These are phyloP conservation scores for Nepenthes gracilis DNA, from an alignment of 148 eudicot species.

Conservation along the genomic window DNA sequence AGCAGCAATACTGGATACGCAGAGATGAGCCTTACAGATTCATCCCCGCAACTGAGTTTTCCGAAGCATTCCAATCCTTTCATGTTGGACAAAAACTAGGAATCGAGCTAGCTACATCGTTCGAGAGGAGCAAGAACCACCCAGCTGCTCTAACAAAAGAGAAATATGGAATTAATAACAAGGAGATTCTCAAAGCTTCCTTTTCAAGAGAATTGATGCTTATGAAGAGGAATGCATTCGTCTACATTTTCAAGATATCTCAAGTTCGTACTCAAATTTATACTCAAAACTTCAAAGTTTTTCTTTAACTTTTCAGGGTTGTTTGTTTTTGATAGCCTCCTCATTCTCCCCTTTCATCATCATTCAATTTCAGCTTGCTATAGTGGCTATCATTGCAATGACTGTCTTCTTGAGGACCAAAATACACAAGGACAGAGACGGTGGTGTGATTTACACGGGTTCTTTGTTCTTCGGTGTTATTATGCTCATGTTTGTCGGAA, in stretches of 20 bases:
- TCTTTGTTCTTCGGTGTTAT: conserved; percentile 45
- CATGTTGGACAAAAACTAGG: conserved; percentile 23
- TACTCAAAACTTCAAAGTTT: neutral
- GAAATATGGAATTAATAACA: conserved; percentile 47
- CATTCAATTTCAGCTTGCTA: conserved; percentile 22
- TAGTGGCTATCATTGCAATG: conserved; percentile 49
- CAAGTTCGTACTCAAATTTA: conserved; percentile 3
- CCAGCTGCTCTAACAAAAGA: conserved; percentile 30
- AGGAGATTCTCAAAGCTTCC: conserved; percentile 53
- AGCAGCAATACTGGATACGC: conserved; percentile 34
- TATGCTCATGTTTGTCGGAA: conserved; percentile 45
- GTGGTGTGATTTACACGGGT: conserved; percentile 37
- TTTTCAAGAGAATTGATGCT: conserved; percentile 52
- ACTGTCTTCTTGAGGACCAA: conserved; percentile 54
- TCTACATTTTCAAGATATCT: conserved; percentile 42
- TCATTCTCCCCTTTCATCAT: neutral
- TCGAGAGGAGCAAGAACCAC: conserved; percentile 24
- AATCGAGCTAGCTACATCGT: conserved; percentile 24
- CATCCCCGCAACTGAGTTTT: conserved; percentile 24
- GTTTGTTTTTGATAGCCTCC: neutral
- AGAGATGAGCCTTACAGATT: conserved; percentile 23
- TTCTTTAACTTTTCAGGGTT: neutral
- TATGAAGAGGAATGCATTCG: conserved; percentile 55
- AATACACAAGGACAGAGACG: conserved; percentile 35
- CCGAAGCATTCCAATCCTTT: conserved; percentile 31